phyloP scores from a whole-genome alignment of 441 rosid genomes.

The Populus hybrid region DNA sequence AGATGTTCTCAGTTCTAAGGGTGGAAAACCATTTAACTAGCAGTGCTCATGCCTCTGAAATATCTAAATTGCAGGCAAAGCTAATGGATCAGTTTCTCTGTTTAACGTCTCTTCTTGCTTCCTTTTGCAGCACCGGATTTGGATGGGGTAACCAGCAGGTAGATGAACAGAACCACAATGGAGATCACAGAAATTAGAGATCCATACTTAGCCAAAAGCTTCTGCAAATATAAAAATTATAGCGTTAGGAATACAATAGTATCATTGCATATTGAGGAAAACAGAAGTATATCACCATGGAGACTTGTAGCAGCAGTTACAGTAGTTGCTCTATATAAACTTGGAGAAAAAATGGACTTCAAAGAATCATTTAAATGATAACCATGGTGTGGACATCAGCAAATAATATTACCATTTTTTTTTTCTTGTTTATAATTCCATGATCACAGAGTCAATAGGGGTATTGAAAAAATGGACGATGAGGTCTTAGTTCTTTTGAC shows the following conservation, averaged over 20 bases:
- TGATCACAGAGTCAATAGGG: not conserved
- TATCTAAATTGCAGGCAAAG: not conserved
- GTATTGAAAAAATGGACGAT: not conserved
- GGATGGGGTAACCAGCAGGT: conserved; percentile 59
- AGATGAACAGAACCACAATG: conserved; percentile 65
- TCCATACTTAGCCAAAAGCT: conserved; percentile 72
- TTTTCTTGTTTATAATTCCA: not conserved
- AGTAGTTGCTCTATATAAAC: too few species aligned
- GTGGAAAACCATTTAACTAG: not conserved
- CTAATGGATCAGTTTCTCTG: conserved; percentile 5
- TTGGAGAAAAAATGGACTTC: not conserved
- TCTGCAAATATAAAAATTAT: conserved; percentile 39
- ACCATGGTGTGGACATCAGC: not conserved
- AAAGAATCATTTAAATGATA: not conserved
- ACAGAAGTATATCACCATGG: not conserved
- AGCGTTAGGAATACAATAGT: not conserved
- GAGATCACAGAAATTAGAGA: conserved; percentile 72
- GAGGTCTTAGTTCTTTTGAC: not conserved
- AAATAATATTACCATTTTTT: not conserved
- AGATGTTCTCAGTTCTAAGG: not conserved
- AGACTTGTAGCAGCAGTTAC: not conserved
- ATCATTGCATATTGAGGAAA: not conserved
- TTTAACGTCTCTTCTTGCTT: conserved; percentile 83
- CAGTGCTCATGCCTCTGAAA: conserved; percentile 1
- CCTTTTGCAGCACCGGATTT: conserved; percentile 40